phyloP scores from a whole-genome alignment of 1,284 basidiomycete genomes.

The Caloboletus firmus region DNA sequence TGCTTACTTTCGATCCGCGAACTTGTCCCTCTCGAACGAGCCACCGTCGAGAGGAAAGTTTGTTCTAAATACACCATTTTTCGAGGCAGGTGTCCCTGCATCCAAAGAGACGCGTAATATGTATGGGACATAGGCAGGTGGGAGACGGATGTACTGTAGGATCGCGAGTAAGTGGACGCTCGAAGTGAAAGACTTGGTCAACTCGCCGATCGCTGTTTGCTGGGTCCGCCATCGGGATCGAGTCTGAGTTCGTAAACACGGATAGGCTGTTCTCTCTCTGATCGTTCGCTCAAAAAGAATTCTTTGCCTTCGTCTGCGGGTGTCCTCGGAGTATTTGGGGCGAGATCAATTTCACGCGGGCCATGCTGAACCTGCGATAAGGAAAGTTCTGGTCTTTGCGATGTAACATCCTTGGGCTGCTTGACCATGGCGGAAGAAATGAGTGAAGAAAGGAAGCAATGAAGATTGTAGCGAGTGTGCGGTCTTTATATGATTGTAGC shows the following conservation, averaged over 20 bases:
- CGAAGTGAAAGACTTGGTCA: not conserved
- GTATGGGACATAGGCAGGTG: constrained; percentile 87
- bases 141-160: constrained; percentile 87
- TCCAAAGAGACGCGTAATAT: constrained; percentile 86
- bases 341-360: not conserved
- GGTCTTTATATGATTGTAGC: constrained; percentile 15
- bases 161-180: constrained; percentile 13
- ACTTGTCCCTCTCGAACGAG: constrained; percentile 74
- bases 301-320: constrained; percentile 89
- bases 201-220: constrained; percentile 78
- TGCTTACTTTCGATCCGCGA: constrained; percentile 71
- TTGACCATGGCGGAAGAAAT: constrained; percentile 9
- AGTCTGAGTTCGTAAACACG: constrained; percentile 83
- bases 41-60: constrained; percentile 94
- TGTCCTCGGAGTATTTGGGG: constrained; percentile 65
- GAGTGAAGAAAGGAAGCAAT: not conserved
- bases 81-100: constrained; percentile 84
- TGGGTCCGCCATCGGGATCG: constrained; percentile 87
- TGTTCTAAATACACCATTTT: constrained; percentile 88
- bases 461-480: constrained; percentile 2
- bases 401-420: not conserved
- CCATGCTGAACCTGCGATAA: constrained; percentile 13
- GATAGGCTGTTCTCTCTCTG: constrained; percentile 61
- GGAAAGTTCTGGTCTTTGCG: constrained; percentile 13
- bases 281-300: constrained; percentile 70